These are phyloP conservation scores for Forsythia suspensa DNA, from an alignment of 257 asterid genomes.

Conservation along the genomic window DNA sequence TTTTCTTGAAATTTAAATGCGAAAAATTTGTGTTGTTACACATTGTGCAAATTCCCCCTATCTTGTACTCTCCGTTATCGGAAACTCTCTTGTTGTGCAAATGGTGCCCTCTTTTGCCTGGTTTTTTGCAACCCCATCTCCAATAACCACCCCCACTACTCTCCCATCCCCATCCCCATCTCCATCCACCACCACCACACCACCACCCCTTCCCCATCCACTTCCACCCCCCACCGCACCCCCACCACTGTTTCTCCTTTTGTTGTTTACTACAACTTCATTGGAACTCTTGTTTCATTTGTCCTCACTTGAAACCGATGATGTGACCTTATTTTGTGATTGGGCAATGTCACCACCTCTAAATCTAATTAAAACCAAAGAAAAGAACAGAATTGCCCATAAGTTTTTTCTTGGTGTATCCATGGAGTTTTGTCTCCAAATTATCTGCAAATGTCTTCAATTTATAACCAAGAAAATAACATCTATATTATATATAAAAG, in stretches of 20 bases:
- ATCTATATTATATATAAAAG: too few relatives aligned
- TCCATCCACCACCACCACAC: slow-evolving; percentile 15
- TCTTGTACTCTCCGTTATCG: slow-evolving; percentile 20
- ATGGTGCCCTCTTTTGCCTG: slow-evolving; percentile 4
- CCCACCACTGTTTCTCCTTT: slow-evolving; percentile 37
- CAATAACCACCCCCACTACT: slow-evolving; percentile 29
- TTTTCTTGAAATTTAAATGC: too few relatives aligned
- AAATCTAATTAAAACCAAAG: background rate
- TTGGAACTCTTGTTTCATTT: background rate
- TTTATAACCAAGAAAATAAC: background rate
- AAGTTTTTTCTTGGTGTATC: background rate
- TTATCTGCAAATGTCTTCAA: background rate
- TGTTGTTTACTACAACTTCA: background rate
- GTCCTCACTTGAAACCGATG: background rate
- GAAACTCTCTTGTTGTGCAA: slow-evolving; percentile 16
- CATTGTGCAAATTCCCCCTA: slow-evolving; percentile 55
- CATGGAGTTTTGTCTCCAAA: background rate
- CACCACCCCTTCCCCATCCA: slow-evolving; percentile 34
- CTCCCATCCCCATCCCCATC: slow-evolving; percentile 38
- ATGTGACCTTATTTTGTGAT: background rate
- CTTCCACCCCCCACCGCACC: slow-evolving; percentile 16
- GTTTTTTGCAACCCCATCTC: slow-evolving; percentile 32
- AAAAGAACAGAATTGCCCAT: background rate
- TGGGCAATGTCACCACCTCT: background rate
- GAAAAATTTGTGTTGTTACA: too few relatives aligned